Percentiles rank a stretch among this genome's conserved stretches.
These are phyloP conservation scores for Exserohilum rostratum DNA, from an alignment of 2,329 filamentous ascomycete species.

Conservation along the genomic window DNA sequence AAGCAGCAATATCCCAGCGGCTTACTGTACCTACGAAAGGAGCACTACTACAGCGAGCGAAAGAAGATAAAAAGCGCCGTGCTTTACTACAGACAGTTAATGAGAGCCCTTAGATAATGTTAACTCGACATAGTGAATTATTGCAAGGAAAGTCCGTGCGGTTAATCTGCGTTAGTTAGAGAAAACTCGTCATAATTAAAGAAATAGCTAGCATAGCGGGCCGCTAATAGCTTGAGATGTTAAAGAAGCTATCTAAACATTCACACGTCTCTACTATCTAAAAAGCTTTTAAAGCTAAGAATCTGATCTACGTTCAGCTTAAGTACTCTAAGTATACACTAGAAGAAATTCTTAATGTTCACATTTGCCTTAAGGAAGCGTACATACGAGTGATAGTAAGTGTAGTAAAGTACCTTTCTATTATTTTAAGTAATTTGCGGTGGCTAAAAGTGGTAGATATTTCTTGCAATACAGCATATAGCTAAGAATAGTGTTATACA, in stretches of 20 bases:
- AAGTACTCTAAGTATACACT: conserved; percentile 1
- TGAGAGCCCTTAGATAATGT: background rate
- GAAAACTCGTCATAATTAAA: background rate
- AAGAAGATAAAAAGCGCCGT: background rate
- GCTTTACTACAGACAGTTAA: background rate
- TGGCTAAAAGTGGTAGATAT: no score
- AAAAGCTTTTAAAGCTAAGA: background rate
- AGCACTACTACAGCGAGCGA: no score
- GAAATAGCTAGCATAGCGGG: background rate
- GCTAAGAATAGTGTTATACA: background rate
- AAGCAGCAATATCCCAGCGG: no score
- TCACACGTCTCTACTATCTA: background rate
- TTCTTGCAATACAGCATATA: conserved; percentile 1
- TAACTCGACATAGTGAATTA: background rate
- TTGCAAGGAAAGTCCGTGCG: background rate
- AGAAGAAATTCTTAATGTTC: conserved; percentile 2
- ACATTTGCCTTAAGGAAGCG: background rate
- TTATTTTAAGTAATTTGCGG: no score
- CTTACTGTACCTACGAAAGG: no score
- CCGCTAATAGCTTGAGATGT: background rate
- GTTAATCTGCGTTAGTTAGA: background rate
- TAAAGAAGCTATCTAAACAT: conserved; percentile 2
- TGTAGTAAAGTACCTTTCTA: background rate
- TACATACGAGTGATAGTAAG: conserved; percentile 1
- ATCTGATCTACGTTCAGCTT: background rate